A percentile compares a stretch with the other conserved stretches of the same genome.
phyloP scores from a whole-genome alignment of 345 rosid genomes.

The Balakata baccata region DNA sequence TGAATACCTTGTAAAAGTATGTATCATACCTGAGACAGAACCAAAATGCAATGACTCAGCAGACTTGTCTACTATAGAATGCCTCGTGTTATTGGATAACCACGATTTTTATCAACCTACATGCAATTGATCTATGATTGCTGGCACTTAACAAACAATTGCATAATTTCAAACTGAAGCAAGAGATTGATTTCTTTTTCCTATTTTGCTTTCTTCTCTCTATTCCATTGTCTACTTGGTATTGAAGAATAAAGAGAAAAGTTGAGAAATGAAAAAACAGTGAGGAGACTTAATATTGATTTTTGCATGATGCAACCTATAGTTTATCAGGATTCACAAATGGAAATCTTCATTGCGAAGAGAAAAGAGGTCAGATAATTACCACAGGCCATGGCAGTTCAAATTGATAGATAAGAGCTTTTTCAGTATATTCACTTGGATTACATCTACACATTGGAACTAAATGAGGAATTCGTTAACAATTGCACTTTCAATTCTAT shows the following conservation, averaged over 20 bases:
- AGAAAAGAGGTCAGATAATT: not conserved
- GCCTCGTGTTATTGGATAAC: not conserved
- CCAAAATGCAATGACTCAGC: constrained; percentile 12
- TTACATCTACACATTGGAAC: not conserved
- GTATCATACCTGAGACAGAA: constrained; percentile 61
- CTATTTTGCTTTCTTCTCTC: not conserved
- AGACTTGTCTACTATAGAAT: not conserved
- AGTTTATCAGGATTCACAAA: not conserved
- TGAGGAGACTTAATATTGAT: not conserved
- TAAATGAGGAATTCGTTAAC: not conserved
- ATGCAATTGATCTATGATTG: not conserved
- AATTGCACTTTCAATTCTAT: not conserved
- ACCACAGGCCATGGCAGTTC: not conserved
- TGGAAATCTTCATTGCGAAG: not conserved
- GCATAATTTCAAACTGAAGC: not conserved
- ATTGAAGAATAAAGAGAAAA: not conserved
- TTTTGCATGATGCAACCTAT: not conserved
- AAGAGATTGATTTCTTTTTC: not conserved
- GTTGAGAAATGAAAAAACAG: not conserved
- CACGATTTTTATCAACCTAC: not conserved
- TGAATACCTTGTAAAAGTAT: constrained; percentile 91
- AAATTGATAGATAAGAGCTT: not conserved
- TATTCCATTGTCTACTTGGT: not conserved
- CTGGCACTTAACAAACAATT: not conserved
- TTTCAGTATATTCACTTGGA: not conserved